Percentiles rank a stretch among this genome's conserved stretches.
phyloP scores from a whole-genome alignment of 1,284 basidiomycete species.

The Takashimella tepidaria region DNA sequence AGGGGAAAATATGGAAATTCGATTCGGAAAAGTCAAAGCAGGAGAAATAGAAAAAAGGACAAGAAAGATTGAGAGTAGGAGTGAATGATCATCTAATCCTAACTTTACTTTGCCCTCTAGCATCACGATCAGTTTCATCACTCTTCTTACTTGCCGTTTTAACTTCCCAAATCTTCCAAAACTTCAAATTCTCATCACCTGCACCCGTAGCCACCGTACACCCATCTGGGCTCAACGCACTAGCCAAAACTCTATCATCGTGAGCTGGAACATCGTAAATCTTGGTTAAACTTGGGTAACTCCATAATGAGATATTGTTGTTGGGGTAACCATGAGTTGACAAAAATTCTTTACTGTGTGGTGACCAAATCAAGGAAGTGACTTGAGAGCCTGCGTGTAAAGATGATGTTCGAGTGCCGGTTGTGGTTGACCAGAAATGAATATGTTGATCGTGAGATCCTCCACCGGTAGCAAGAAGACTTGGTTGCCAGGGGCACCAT shows the following conservation, averaged over 20 bases:
- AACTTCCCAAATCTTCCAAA: constrained; percentile 49
- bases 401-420: constrained; percentile 78
- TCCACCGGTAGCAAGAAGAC: constrained; percentile 86
- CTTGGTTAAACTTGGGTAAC: constrained; percentile 58
- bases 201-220: constrained; percentile 85
- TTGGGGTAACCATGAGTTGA: constrained; percentile 91
- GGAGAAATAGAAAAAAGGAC: too few species aligned
- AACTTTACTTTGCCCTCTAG: constrained; percentile 12
- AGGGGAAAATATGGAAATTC: too few species aligned
- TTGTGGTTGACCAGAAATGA: constrained; percentile 88
- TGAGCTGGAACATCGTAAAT: constrained; percentile 90
- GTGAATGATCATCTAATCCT: constrained; percentile 17
- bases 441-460: constrained; percentile 92
- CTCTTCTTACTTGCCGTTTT: constrained; percentile 29
- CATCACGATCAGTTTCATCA: constrained; percentile 19
- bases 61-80: too few species aligned
- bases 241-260: constrained; percentile 80
- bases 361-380: constrained; percentile 84
- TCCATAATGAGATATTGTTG: constrained; percentile 51
- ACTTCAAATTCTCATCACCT: constrained; percentile 87
- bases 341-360: constrained; percentile 83
- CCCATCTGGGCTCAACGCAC: constrained; percentile 76
- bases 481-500: constrained; percentile 96
- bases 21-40: too few species aligned
- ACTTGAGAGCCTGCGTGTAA: constrained; percentile 83